Base-by-base conservation (phyloP, 345 rosid genomes). In the Populus ilicifolia region DNA sequence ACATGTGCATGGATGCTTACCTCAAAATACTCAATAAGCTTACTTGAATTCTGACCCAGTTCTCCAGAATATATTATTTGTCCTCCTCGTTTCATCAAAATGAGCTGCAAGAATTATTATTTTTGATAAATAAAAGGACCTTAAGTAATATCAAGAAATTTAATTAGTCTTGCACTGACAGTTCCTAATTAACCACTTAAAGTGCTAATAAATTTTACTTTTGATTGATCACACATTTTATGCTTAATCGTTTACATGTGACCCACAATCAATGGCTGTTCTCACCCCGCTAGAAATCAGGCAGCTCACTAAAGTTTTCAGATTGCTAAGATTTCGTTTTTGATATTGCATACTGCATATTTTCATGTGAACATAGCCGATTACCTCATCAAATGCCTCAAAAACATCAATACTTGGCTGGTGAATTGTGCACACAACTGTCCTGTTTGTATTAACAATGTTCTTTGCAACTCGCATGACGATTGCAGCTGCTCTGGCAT, bases 401-500 rank as follows among this genome's bases (percentile, higher is more conserved):
- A 89, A 89, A 72, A 89, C 84, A 70, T 87, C 86, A 2, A 87
- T 87, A 72, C 92, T 87, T 71, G 92, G 92, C 69, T 87, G 92
- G 75, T 86, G 92, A 77, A 89, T 87, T 68, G 92, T 89, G 81
- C 92, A 86, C 14, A 84, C 90, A 18, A 87, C 82, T 23, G 90
- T 89, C 80, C 92, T 76, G 1, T 78, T 77, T 14, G 90, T 86
- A 30, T 59, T 43, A 33, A 82, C 88, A 10, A 85, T 85, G 68
- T 88, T 89, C 84, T 87, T 88, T 76, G 86, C 89, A 1, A 79
- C 88, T 73, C 88, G 86, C 90, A 88, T 86, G 77, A 88, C 89
- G 74, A 89, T 88, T 65, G 93, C 93, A 10, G 89, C 90, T 48
- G 90, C 93, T 78, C 93, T 85, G 61, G 93, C 93, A 82, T 89